Evolutionary conservation across 148 eudicot species (phyloP).

Genomic region (Suaeda aralocaspica): DNA sequence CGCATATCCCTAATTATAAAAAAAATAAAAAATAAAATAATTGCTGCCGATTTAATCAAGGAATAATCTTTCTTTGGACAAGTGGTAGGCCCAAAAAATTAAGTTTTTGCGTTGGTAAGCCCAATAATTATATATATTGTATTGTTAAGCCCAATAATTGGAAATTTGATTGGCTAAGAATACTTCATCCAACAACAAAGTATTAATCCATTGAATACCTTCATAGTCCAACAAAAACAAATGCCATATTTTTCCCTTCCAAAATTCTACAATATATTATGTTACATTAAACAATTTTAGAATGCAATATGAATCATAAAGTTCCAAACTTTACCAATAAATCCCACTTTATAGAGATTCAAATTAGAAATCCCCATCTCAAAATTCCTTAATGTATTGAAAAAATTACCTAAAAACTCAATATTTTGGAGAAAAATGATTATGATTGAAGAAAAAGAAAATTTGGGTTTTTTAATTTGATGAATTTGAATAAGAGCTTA

Average conservation of each 20-base stretch:
- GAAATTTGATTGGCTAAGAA: too few relatives aligned
- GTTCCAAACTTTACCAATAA: not conserved
- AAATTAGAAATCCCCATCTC: not conserved
- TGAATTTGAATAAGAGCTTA: not conserved
- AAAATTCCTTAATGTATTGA: not conserved
- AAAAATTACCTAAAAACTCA: not conserved
- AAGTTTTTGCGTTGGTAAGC: too few relatives aligned
- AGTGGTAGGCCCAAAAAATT: too few relatives aligned
- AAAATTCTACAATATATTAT: not conserved
- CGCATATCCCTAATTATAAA: too few relatives aligned
- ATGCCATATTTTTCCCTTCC: not conserved
- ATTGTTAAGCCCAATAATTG: too few relatives aligned
- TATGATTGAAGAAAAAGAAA: not conserved
- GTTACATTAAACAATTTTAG: not conserved
- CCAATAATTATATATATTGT: too few relatives aligned
- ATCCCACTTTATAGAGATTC: not conserved
- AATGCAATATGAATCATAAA: not conserved
- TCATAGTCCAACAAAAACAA: not conserved
- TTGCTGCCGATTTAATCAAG: too few relatives aligned
- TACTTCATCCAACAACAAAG: too few relatives aligned
- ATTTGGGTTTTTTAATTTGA: conserved; percentile 20
- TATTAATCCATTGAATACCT: too few relatives aligned
- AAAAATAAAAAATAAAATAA: too few relatives aligned
- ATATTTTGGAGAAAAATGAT: too few relatives aligned
- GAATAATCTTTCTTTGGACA: too few relatives aligned